These are phyloP conservation scores for Acacia concinna DNA, from an alignment of 331 rosid species.

Conservation along the genomic window DNA sequence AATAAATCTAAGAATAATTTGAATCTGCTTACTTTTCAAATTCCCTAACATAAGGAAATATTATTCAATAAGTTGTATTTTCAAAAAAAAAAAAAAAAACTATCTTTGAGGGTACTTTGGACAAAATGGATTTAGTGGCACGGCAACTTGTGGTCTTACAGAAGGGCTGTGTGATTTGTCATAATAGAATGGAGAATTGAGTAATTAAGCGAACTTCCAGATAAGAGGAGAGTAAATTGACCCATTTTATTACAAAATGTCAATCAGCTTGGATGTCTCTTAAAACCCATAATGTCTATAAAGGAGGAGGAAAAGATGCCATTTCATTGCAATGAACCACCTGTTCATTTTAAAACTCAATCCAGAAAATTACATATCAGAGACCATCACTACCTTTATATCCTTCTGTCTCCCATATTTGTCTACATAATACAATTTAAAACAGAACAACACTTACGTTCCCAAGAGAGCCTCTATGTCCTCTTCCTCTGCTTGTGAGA, in stretches of 20 bases:
- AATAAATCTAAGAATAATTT: not conserved
- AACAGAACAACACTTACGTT: conserved; percentile 66
- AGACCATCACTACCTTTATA: conserved; percentile 14
- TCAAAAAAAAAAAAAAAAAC: not conserved
- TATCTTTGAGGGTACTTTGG: not conserved
- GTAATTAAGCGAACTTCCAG: not conserved
- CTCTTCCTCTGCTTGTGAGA: conserved; percentile 99
- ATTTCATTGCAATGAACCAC: not conserved
- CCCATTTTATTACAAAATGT: not conserved
- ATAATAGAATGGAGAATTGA: not conserved
- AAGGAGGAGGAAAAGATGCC: not conserved
- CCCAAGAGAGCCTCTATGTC: conserved; percentile 99
- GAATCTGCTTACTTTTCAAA: not conserved
- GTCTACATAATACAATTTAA: conserved; percentile 28
- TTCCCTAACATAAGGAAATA: not conserved
- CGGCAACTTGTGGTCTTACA: not conserved
- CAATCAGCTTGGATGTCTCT: not conserved
- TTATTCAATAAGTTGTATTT: not conserved
- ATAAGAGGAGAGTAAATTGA: not conserved
- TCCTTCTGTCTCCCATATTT: conserved; percentile 20
- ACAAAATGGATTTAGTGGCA: not conserved
- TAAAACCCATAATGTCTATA: not conserved
- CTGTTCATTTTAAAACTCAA: conserved; percentile 7
- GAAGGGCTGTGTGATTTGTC: not conserved
- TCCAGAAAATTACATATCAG: conserved; percentile 14